These are phyloP conservation scores for Mortierella sp. DNA, from an alignment of 371 early-diverging fungal species.

Conservation along the genomic window DNA sequence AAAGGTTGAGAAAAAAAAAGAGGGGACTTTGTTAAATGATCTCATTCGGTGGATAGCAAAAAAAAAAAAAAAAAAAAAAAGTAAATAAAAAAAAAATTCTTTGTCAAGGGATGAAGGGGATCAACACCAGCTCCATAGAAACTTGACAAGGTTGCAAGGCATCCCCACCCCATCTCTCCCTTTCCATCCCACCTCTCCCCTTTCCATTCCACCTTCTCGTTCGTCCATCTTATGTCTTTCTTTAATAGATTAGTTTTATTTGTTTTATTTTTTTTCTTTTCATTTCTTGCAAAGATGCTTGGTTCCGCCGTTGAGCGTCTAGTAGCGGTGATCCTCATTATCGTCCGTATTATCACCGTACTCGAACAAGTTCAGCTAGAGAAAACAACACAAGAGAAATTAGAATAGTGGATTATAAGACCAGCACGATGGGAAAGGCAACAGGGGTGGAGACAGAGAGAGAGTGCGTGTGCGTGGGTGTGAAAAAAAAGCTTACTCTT, in stretches of 20 bases:
- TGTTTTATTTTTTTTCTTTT: background rate
- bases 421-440: background rate
- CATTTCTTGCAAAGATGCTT: no score
- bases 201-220: background rate
- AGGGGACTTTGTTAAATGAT: background rate
- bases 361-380: slow-evolving; percentile 82
- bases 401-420: background rate
- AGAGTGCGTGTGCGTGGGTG: no score
- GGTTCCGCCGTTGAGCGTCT: background rate
- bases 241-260: background rate
- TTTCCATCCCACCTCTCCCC: background rate
- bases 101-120: background rate
- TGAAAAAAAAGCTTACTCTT: slow-evolving; percentile 60
- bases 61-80: background rate
- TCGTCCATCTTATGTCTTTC: background rate
- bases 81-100: background rate
- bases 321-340: slow-evolving; percentile 63
- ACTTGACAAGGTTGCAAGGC: no score
- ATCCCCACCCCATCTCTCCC: background rate
- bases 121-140: no score
- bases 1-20: background rate
- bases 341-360: slow-evolving; percentile 90
- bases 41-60: background rate
- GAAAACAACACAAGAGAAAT: slow-evolving; percentile 1
- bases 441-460: background rate